Evolutionary conservation across 2,329 filamentous ascomycete species (phyloP), one percentile per base, ranked within the genome.

Genomic region (Esteya vermicola): DNA sequence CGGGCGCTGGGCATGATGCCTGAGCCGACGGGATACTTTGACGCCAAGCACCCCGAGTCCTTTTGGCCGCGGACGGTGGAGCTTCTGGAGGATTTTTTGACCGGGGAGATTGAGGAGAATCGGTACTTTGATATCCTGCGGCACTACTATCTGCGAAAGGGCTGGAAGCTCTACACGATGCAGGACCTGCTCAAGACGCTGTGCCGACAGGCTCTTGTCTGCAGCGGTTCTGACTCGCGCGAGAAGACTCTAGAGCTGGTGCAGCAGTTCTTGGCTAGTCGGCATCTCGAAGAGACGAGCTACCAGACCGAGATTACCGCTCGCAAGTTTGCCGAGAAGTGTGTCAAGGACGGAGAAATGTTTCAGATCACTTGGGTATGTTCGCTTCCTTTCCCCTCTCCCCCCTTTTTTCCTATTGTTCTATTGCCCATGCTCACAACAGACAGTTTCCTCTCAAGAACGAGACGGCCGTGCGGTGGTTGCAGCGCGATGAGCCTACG

Each of bases 231-330:
- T 4, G 91, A 98, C 51, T 71, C 75, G 35, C 94, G 94, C 62
- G 91, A 98, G 56, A 93, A 91, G 69, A 94, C 85, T 28, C 77
- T 82, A 6, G 88, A 96, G 45, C 81, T 98, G 44, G 81, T 93
- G 50, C 78, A 85, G 45, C 74, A 93, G 38, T 98, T 93, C 62
- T 76, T 86, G 54, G 73, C 75, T 48, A 85, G 85, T 55, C 79
- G 89, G 5, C 74, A 82, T 39, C 80, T 78, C 54, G 82, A 89
- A 16, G 81, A 86, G 54, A 93, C 85, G 0, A 94, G 86, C 37
- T 89, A 86, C 51, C 80, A 91, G 57, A 79, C 81, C 23, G 89
- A 96, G 63, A 85, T 93, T 44, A 84, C 81, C 52, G 85, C 89
- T 45, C 78, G 89, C 45, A 93, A 93, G 59, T 85, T 85, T 55